These are phyloP conservation scores for Penicillium vulpinum DNA, from an alignment of 2,329 filamentous ascomycete genomes.

Conservation along the genomic window DNA sequence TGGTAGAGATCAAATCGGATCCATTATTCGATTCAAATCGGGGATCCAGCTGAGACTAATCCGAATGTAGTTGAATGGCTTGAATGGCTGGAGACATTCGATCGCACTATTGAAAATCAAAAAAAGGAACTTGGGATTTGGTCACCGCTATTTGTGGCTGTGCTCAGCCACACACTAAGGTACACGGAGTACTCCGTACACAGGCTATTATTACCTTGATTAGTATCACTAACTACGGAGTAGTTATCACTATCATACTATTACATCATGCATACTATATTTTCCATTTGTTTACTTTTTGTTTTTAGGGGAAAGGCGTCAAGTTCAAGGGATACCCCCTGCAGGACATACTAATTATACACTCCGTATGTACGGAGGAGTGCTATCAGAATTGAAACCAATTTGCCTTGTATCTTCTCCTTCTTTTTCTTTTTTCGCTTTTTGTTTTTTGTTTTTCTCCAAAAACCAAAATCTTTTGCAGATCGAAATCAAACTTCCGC, in stretches of 20 bases:
- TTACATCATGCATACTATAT: too few species aligned
- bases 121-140: neutral
- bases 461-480: neutral
- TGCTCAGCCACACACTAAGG: neutral
- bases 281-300: too few species aligned
- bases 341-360: too few species aligned
- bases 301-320: too few species aligned
- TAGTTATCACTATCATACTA: too few species aligned
- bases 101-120: conserved; percentile 18
- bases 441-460: neutral
- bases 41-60: neutral
- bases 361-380: too few species aligned
- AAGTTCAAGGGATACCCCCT: neutral
- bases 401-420: neutral
- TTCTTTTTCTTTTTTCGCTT: neutral
- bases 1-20: neutral
- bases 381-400: neutral
- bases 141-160: neutral
- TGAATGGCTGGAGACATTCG: conserved; percentile 2
- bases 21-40: neutral
- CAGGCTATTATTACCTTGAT: too few species aligned
- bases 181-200: too few species aligned
- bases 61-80: conserved; percentile 1
- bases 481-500: neutral
- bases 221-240: too few species aligned